Percentiles rank a stretch among this genome's conserved stretches.
Conservation (phyloP, 2,329 filamentous ascomycete species). For the Rhinocladiella mackenziei region DNA sequence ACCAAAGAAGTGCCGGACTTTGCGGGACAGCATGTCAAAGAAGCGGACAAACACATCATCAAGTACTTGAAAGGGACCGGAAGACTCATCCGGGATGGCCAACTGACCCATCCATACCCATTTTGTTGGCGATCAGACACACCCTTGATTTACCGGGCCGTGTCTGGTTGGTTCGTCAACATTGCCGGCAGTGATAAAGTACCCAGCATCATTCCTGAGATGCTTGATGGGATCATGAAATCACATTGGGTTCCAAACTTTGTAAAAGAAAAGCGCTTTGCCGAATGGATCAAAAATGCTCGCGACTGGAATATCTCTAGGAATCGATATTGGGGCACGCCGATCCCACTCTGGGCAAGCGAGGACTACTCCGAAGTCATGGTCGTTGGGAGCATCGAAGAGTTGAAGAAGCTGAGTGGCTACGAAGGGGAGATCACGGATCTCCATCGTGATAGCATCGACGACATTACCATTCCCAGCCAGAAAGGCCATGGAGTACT, state of each 20-base stretch:
- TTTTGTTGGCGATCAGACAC: conserved; percentile 87
- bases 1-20: conserved; percentile 70
- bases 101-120: conserved; percentile 78
- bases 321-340: conserved; percentile 88
- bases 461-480: conserved; percentile 83
- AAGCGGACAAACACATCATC: conserved; percentile 82
- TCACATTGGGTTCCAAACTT: conserved; percentile 82
- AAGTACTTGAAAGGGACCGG: conserved; percentile 71
- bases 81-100: conserved; percentile 72
- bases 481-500: conserved; percentile 74
- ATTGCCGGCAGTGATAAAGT: conserved; percentile 55
- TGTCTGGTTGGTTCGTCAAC: conserved; percentile 86
- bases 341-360: conserved; percentile 79
- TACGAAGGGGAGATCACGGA: conserved; percentile 73
- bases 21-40: conserved; percentile 77
- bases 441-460: conserved; percentile 80
- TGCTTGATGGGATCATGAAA: conserved; percentile 76
- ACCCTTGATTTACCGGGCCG: conserved; percentile 81
- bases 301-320: conserved; percentile 87
- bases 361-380: conserved; percentile 77
- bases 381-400: conserved; percentile 73
- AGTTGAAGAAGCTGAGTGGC: conserved; percentile 74
- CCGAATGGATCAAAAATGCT: conserved; percentile 78
- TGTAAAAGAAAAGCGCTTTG: conserved; percentile 82
- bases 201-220: conserved; percentile 63